phyloP scores from a whole-genome alignment of 208 protist genomes.

The Herpetomonas samuelpessoai region DNA sequence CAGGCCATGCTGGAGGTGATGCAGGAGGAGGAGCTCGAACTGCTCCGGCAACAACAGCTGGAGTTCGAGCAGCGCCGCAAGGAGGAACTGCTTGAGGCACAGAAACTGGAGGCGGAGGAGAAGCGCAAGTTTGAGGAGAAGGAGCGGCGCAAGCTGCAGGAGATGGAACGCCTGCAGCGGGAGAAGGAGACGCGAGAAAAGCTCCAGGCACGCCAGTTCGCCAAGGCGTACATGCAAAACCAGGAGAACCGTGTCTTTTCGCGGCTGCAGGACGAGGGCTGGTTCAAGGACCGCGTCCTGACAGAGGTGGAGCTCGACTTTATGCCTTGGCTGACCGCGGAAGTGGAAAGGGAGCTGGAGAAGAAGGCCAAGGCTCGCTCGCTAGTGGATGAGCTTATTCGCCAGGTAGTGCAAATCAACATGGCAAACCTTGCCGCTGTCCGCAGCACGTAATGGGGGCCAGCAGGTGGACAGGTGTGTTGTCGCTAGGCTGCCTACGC shows the following conservation, averaged over 20 bases:
- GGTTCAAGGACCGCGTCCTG: conserved; percentile 94
- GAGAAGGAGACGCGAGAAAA: conserved; percentile 92
- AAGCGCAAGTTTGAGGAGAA: conserved; percentile 95
- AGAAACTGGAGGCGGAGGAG: conserved; percentile 95
- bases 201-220: conserved; percentile 92
- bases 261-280: conserved; percentile 91
- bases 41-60: conserved; percentile 92
- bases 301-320: conserved; percentile 95
- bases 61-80: conserved; percentile 95
- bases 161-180: conserved; percentile 87
- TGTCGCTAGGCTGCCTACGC: no score
- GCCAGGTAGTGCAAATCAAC: conserved; percentile 72
- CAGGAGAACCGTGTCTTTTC: conserved; percentile 92
- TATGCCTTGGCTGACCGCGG: conserved; percentile 92
- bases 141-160: conserved; percentile 93
- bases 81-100: conserved; percentile 94
- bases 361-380: conserved; percentile 77
- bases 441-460: conserved; percentile 8
- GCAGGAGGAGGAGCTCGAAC: conserved; percentile 97
- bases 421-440: conserved; percentile 34
- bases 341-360: conserved; percentile 79
- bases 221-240: conserved; percentile 92
- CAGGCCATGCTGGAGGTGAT: conserved; percentile 97
- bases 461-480: no score
- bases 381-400: conserved; percentile 86